These are phyloP conservation scores for Chlamydomonas sp. DNA, from an alignment of 139 green algal species.

Conservation along the genomic window DNA sequence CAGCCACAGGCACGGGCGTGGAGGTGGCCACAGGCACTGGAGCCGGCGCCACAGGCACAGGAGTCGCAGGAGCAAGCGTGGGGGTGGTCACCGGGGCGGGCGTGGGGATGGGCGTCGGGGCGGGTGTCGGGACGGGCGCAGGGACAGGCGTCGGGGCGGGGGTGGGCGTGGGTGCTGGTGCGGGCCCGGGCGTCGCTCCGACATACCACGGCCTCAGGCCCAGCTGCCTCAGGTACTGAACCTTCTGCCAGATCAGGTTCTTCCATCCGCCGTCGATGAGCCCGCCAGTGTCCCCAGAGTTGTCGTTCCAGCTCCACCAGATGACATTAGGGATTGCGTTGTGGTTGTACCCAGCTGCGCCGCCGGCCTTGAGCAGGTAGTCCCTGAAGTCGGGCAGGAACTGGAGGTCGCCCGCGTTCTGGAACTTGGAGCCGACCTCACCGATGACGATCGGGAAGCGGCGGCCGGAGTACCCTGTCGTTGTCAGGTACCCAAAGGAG, in stretches of 20 bases:
- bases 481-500: conserved; percentile 35
- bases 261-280: conserved; percentile 10
- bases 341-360: conserved; percentile 19
- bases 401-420: conserved; percentile 17
- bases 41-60: too few relatives aligned
- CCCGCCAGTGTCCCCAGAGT: conserved; percentile 25
- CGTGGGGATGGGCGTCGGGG: too few relatives aligned
- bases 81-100: too few relatives aligned
- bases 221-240: conserved; percentile 24
- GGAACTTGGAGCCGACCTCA: conserved; percentile 35
- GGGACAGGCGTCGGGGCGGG: too few relatives aligned
- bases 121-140: too few relatives aligned
- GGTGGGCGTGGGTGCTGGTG: not conserved
- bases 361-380: conserved; percentile 20
- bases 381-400: conserved; percentile 27
- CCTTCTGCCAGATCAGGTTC: conserved; percentile 29
- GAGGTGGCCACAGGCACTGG: too few relatives aligned
- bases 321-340: conserved; percentile 23
- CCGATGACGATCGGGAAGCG: conserved; percentile 38
- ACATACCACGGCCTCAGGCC: conserved; percentile 31
- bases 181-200: not conserved
- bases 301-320: conserved; percentile 34
- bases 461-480: not conserved
- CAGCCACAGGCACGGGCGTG: too few relatives aligned
- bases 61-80: too few relatives aligned